Evolutionary conservation across 805 yeast genomes (phyloP).

Genomic region (Pichia paraexigua): DNA sequence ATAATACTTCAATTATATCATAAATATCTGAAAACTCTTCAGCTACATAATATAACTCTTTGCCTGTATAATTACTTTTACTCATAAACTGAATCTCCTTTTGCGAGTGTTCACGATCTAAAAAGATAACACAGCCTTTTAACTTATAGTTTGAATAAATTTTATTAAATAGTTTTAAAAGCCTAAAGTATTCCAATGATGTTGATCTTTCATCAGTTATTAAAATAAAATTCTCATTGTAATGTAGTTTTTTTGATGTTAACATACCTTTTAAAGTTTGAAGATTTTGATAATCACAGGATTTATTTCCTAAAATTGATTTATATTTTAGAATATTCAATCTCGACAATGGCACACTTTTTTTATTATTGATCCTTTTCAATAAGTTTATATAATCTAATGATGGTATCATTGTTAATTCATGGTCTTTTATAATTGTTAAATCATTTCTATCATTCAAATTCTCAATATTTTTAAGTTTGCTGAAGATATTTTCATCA

Average conservation of each 20-base stretch:
- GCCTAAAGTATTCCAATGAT: slow-evolving; percentile 20
- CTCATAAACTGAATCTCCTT: background rate
- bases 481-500: slow-evolving; percentile 6
- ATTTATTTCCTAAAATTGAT: slow-evolving; percentile 16
- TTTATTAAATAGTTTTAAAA: slow-evolving; percentile 15
- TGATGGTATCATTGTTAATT: slow-evolving; percentile 15
- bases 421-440: slow-evolving; percentile 18
- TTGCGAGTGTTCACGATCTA: slow-evolving; percentile 7
- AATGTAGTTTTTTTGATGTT: background rate
- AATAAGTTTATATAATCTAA: slow-evolving; percentile 11
- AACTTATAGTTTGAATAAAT: background rate
- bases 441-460: slow-evolving; percentile 16
- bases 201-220: slow-evolving; percentile 19
- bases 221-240: slow-evolving; percentile 14
- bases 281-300: slow-evolving; percentile 15
- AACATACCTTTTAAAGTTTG: slow-evolving; percentile 10
- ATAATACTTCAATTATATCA: slow-evolving; percentile 16
- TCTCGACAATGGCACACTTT: background rate
- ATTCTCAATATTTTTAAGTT: slow-evolving; percentile 11
- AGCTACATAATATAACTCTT: slow-evolving; percentile 15
- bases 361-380: slow-evolving; percentile 1
- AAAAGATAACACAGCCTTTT: slow-evolving; percentile 19
- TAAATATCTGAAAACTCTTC: slow-evolving; percentile 17
- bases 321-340: slow-evolving; percentile 11
- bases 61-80: slow-evolving; percentile 8